Evolutionary conservation across 495 filamentous ascomycete species (phyloP), one percentile per base, ranked within the genome.

Genomic region (Symbiotaphrina buchneri): DNA sequence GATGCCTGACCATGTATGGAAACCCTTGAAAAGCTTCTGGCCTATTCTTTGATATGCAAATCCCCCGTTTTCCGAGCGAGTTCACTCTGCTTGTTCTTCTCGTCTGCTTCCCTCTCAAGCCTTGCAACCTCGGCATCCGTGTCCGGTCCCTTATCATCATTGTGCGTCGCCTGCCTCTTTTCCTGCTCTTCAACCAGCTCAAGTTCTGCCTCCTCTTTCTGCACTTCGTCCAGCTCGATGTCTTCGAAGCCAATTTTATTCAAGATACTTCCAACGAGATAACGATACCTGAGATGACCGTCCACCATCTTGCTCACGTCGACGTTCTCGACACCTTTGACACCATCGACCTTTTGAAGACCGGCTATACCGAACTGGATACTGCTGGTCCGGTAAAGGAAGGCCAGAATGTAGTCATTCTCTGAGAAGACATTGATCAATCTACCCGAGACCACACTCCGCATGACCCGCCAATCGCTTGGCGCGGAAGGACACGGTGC

Each of bases 341-440:
- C 61, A 3, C 53, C 58, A 30, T 67, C 49, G 19, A 84, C 63
- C 10, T 58, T 47, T 44, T 82, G 68, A 15, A 90, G 49, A 0
- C 79, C 79, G 0, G 79, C 77, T 21, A 90, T 62, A 1, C 79
- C 79, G 18, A 71, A 58, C 41, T 84, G 76, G 18, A 83, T 54
- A 37, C 71, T 77, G 31, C 68, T 74, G 4, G 74, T 70, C 5
- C 79, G 68, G 43, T 87, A 85, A 10, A 84, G 52, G 40, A 84
- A 76, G 1, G 63, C 76, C 4, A 85, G 62, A 22, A 85, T 59
- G 27, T 71, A 71, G 43, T 87, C 79, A 35, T 84, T 77, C 13
- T 69, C 58, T 10, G 71, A 79, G 45, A 63, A 84, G 3, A 78
- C 75, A 35, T 85, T 87, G 35, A 80, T 65, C 8, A 84, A 50